phyloP scores from a whole-genome alignment of 148 eudicot species.

The Fagopyrum homotropicum region DNA sequence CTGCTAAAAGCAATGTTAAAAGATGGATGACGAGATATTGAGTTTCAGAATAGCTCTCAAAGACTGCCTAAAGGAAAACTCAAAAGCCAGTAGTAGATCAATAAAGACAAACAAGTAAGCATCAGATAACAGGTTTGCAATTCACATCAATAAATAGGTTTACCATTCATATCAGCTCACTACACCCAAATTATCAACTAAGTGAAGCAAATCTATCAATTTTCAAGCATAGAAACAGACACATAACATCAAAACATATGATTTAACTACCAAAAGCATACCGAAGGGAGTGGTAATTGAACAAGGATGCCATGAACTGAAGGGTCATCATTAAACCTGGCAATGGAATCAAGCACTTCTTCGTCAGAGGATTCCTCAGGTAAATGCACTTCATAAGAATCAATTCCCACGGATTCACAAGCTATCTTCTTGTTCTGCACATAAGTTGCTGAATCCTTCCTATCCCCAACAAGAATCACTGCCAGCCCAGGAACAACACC shows the following conservation, averaged over 20 bases:
- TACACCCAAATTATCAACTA: neutral
- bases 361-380: conserved; percentile 61
- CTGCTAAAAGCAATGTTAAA: neutral
- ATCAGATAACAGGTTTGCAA: neutral
- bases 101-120: neutral
- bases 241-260: neutral
- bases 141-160: neutral
- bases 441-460: conserved; percentile 87
- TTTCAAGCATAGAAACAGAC: neutral
- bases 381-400: conserved; percentile 71
- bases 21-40: neutral
- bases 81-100: neutral
- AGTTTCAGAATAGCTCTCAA: neutral
- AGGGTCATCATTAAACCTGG: conserved; percentile 72
- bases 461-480: conserved; percentile 85
- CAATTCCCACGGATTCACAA: conserved; percentile 74
- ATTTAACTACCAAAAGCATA: conserved; percentile 28
- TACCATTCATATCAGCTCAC: neutral
- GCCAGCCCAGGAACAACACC: conserved; percentile 91
- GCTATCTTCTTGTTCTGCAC: conserved; percentile 92
- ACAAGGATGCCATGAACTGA: conserved; percentile 87
- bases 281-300: conserved; percentile 87
- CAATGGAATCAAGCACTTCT: conserved; percentile 64
- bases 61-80: neutral
- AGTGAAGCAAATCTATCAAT: neutral